Conservation (phyloP, 345 rosid species). For the Sapria himalayana region DNA sequence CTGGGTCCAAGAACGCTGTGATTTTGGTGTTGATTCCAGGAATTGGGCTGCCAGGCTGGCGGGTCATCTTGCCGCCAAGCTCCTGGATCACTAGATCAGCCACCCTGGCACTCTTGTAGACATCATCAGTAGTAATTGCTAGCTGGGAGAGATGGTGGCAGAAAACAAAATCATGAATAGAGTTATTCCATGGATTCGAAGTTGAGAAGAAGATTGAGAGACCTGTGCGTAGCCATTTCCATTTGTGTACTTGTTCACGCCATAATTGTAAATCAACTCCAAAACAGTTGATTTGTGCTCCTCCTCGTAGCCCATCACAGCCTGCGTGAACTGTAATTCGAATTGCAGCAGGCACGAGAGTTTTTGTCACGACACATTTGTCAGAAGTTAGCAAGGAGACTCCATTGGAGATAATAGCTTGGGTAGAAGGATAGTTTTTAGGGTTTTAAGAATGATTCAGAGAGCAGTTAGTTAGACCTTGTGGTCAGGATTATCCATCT, state of each 20-base stretch:
- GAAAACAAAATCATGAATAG: slow-evolving; percentile 1
- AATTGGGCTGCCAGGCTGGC: slow-evolving; percentile 77
- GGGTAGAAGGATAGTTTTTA: slow-evolving; percentile 27
- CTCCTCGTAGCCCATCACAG: slow-evolving; percentile 80
- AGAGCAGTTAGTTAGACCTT: slow-evolving; percentile 28
- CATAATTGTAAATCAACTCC: slow-evolving; percentile 73
- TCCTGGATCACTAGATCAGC: slow-evolving; percentile 46
- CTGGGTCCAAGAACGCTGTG: slow-evolving; percentile 66
- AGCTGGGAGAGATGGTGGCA: slow-evolving; percentile 15
- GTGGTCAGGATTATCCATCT: slow-evolving; percentile 45
- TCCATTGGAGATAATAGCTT: neutral
- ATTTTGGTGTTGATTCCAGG: slow-evolving; percentile 85
- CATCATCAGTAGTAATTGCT: slow-evolving; percentile 78
- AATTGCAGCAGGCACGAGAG: neutral
- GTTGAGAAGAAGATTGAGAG: neutral
- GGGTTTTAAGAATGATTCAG: slow-evolving; percentile 13
- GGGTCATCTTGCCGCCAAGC: slow-evolving; percentile 82
- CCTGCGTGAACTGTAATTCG: slow-evolving; percentile 41
- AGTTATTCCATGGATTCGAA: neutral
- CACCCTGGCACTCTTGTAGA: slow-evolving; percentile 83
- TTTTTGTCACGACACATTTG: too few relatives aligned
- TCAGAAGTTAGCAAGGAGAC: too few relatives aligned
- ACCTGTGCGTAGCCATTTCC: slow-evolving; percentile 94
- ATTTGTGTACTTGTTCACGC: slow-evolving; percentile 75
- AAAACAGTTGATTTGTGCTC: slow-evolving; percentile 61